Conservation (phyloP, 179 eudicot genomes). For the Beta macrorhiza region DNA sequence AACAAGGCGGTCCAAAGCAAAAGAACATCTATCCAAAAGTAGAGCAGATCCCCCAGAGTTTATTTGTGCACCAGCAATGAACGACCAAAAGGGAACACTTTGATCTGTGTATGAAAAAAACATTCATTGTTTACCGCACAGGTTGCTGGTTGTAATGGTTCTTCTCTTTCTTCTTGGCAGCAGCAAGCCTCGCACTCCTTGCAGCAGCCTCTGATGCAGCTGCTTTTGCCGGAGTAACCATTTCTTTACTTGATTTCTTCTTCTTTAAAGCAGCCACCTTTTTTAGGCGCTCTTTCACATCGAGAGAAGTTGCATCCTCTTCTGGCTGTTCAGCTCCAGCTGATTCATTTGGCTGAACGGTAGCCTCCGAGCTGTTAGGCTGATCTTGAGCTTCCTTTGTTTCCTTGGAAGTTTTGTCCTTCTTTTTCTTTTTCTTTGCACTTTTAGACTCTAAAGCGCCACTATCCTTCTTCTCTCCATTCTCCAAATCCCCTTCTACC, state of each 20-base stretch:
- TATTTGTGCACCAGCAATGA: constrained; percentile 35
- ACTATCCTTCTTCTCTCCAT: constrained; percentile 62
- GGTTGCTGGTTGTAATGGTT: constrained; percentile 99
- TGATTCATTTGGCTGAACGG: constrained; percentile 35
- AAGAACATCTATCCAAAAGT: constrained; percentile 31
- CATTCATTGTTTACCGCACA: constrained; percentile 46
- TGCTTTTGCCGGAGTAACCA: constrained; percentile 78
- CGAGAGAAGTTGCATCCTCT: constrained; percentile 53
- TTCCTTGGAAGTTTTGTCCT: constrained; percentile 51
- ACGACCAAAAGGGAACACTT: constrained; percentile 28
- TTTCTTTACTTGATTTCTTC: constrained; percentile 84
- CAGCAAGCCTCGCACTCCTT: constrained; percentile 81
- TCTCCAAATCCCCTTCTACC: constrained; percentile 52
- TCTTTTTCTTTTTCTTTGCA: constrained; percentile 94
- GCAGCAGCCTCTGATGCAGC: constrained; percentile 95
- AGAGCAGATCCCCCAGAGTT: constrained; percentile 32
- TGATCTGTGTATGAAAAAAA: constrained; percentile 31
- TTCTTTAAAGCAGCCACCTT: constrained; percentile 72
- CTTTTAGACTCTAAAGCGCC: constrained; percentile 61
- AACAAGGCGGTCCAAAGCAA: constrained; percentile 32
- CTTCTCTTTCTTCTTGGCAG: constrained; percentile 98
- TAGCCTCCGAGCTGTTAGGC: constrained; percentile 40
- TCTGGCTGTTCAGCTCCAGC: constrained; percentile 47
- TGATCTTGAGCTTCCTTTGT: constrained; percentile 63
- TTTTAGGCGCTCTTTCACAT: constrained; percentile 80